Evolutionary conservation across 345 rosid species (phyloP).

Genomic region (Heritiera littoralis): DNA sequence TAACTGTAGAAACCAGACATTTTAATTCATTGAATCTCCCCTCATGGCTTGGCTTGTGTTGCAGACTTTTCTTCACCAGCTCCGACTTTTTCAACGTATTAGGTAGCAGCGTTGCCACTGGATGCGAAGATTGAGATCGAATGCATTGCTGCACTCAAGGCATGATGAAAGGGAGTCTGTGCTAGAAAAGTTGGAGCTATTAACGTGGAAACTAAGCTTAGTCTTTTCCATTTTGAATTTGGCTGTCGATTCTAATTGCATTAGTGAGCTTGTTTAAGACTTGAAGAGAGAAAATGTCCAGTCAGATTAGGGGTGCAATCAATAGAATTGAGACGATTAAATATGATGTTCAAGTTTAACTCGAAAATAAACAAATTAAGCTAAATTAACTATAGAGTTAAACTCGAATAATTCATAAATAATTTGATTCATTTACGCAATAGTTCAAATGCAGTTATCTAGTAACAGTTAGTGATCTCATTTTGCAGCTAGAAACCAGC

Average conservation of each 20-base stretch:
- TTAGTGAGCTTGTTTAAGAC: neutral
- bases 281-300: neutral
- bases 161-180: neutral
- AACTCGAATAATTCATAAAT: too few relatives aligned
- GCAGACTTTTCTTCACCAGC: conserved; percentile 84
- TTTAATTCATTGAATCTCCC: neutral
- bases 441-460: too few relatives aligned
- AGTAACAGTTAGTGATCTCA: too few relatives aligned
- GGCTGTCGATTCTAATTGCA: neutral
- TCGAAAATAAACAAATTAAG: too few relatives aligned
- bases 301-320: too few relatives aligned
- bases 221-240: neutral
- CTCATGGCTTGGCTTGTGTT: conserved; percentile 13
- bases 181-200: neutral
- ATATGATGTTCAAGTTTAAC: too few relatives aligned
- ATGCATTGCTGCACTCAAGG: conserved; percentile 75
- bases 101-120: conserved; percentile 91
- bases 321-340: too few relatives aligned
- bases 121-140: conserved; percentile 91
- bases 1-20: neutral
- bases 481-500: too few relatives aligned
- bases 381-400: too few relatives aligned
- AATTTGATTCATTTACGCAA: too few relatives aligned
- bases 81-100: conserved; percentile 90
- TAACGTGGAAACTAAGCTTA: neutral